phyloP scores from a whole-genome alignment of 257 asterid species.

The Salvia miltiorrhiza region DNA sequence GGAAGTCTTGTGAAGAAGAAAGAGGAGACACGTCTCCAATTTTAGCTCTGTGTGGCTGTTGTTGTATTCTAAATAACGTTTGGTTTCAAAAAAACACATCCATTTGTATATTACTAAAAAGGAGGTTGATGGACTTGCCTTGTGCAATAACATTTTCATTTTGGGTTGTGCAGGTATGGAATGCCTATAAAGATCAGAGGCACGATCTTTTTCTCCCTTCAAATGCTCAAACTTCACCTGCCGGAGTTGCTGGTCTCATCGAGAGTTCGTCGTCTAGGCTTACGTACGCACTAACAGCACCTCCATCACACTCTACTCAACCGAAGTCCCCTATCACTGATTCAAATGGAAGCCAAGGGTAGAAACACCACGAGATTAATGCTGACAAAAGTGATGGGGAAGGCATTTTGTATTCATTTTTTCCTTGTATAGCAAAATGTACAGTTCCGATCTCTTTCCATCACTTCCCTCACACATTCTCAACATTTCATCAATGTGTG shows the following conservation, averaged over 20 bases:
- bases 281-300: conserved; percentile 81
- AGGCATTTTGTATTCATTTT: conserved; percentile 18
- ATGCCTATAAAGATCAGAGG: conserved; percentile 94
- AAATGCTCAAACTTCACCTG: conserved; percentile 95
- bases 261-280: conserved; percentile 80
- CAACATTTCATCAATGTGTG: conserved; percentile 6
- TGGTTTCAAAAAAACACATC: not conserved
- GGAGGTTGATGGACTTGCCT: not conserved
- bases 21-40: no score
- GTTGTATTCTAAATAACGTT: not conserved
- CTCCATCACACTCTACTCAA: conserved; percentile 57
- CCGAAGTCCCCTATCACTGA: conserved; percentile 38
- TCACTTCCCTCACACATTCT: not conserved
- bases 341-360: conserved; percentile 47
- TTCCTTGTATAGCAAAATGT: conserved; percentile 38
- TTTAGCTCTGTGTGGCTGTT: not conserved
- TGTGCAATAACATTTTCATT: not conserved
- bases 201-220: conserved; percentile 98
- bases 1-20: no score
- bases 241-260: conserved; percentile 98
- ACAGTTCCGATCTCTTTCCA: conserved; percentile 28
- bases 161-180: conserved; percentile 69
- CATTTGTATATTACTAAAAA: not conserved
- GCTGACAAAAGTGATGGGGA: conserved; percentile 11
- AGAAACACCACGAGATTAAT: conserved; percentile 2